Evolutionary conservation across 2,329 filamentous ascomycete genomes (phyloP).

Genomic region (Ustilaginoidea virens): DNA sequence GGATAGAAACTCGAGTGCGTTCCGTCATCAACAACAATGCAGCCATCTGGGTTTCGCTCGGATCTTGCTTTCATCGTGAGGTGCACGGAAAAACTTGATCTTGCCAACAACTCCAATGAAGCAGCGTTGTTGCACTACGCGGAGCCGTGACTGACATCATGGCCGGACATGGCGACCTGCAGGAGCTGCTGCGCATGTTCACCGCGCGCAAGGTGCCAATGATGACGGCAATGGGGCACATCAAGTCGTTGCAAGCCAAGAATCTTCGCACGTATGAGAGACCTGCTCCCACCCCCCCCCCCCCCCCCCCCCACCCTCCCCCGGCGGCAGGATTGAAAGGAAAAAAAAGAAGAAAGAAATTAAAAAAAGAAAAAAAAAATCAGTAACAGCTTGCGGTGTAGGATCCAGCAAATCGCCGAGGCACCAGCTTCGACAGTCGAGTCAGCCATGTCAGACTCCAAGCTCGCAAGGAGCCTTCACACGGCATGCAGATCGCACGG

Average conservation of each 20-base stretch:
- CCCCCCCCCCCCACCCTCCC: too few relatives aligned
- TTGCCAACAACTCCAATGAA: too few relatives aligned
- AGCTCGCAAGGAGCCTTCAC: conserved; percentile 34
- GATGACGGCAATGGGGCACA: conserved; percentile 41
- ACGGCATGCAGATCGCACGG: conserved; percentile 37
- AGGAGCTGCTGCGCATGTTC: conserved; percentile 44
- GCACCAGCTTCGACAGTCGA: conserved; percentile 28
- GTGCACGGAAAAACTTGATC: too few relatives aligned
- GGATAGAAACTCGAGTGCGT: too few relatives aligned
- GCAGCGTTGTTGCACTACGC: too few relatives aligned
- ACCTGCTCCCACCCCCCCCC: neutral
- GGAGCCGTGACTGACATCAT: conserved; percentile 22
- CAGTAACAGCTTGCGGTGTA: conserved; percentile 16
- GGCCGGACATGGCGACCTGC: conserved; percentile 42
- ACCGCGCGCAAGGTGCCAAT: conserved; percentile 43
- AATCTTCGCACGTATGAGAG: conserved; percentile 36
- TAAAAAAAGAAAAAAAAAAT: too few relatives aligned
- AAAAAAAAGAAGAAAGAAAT: too few relatives aligned
- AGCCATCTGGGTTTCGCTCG: too few relatives aligned
- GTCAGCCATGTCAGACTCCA: conserved; percentile 29
- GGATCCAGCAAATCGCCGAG: conserved; percentile 39
- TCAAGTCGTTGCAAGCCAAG: conserved; percentile 39
- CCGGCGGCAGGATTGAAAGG: too few relatives aligned
- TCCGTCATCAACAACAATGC: too few relatives aligned
- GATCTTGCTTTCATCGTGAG: too few relatives aligned